Conservation (phyloP, 176 grass and related monocot genomes). For the Stipa capillata region DNA sequence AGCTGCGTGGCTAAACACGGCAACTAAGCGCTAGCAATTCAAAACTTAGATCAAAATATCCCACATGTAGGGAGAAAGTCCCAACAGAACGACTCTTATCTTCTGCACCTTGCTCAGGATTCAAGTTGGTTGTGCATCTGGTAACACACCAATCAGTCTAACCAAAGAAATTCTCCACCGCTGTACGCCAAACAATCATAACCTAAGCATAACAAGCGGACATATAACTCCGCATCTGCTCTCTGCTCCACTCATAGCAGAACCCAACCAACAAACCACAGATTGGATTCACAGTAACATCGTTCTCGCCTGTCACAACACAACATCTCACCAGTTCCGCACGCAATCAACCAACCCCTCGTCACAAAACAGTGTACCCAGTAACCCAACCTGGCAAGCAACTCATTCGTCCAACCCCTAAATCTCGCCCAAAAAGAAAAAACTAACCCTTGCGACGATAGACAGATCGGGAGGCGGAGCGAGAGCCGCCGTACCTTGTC, state of each 20-base stretch:
- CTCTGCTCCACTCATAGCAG: not conserved
- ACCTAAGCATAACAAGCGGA: not conserved
- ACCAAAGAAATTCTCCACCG: not conserved
- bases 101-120: not conserved
- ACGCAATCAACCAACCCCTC: not conserved
- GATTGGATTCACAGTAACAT: slow-evolving; percentile 17
- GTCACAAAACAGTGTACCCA: not conserved
- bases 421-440: not conserved
- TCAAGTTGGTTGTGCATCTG: not conserved
- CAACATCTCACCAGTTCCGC: not conserved
- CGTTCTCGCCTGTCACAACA: not conserved
- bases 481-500: slow-evolving; percentile 39
- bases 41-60: not conserved
- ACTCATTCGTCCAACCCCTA: not conserved
- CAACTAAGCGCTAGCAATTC: not conserved
- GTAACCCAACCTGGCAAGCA: not conserved
- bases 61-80: not conserved
- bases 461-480: slow-evolving; percentile 15
- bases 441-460: not conserved
- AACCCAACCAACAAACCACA: not conserved
- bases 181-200: slow-evolving; percentile 2
- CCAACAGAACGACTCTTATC: not conserved
- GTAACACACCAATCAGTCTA: not conserved
- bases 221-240: not conserved
- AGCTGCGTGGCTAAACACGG: not conserved